A percentile compares a stretch with the other conserved stretches of the same genome.
phyloP scores from a whole-genome alignment of 108 stramenopile species.

The Schizochytrium sp. region DNA sequence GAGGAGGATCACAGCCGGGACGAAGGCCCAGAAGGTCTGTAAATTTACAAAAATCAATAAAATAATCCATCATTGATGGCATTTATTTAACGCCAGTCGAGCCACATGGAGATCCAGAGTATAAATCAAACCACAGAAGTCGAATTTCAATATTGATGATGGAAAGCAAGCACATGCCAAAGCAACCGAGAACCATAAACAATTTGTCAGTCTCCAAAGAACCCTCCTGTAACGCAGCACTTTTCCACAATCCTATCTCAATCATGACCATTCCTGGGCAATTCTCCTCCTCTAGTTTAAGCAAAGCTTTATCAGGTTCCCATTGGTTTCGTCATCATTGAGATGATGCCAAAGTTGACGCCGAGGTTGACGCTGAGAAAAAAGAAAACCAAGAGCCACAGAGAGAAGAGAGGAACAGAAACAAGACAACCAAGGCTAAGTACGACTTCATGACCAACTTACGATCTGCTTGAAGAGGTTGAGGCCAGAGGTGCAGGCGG shows the following conservation, averaged over 20 bases:
- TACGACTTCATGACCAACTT: neutral
- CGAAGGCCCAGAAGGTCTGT: slow-evolving; percentile 41
- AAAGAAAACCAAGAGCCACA: no score
- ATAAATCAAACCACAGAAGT: no score
- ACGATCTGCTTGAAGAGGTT: slow-evolving; percentile 56
- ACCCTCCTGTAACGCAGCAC: neutral
- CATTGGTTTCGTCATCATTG: neutral
- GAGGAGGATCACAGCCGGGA: slow-evolving; percentile 21
- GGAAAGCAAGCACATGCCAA: no score
- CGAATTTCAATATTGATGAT: no score
- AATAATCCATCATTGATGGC: neutral
- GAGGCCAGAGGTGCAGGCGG: slow-evolving; percentile 29
- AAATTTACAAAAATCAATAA: neutral
- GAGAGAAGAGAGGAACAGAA: neutral
- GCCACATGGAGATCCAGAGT: no score
- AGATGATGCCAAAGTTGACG: neutral
- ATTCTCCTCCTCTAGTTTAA: no score
- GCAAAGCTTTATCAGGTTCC: no score
- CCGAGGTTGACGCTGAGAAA: neutral
- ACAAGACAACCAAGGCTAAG: neutral
- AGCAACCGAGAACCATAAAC: neutral
- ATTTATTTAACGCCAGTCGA: neutral
- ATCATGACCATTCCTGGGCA: no score
- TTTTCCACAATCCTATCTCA: no score
- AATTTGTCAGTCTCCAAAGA: neutral